phyloP scores from a whole-genome alignment of 805 yeast genomes.

The Schwanniomyces yamadae region DNA sequence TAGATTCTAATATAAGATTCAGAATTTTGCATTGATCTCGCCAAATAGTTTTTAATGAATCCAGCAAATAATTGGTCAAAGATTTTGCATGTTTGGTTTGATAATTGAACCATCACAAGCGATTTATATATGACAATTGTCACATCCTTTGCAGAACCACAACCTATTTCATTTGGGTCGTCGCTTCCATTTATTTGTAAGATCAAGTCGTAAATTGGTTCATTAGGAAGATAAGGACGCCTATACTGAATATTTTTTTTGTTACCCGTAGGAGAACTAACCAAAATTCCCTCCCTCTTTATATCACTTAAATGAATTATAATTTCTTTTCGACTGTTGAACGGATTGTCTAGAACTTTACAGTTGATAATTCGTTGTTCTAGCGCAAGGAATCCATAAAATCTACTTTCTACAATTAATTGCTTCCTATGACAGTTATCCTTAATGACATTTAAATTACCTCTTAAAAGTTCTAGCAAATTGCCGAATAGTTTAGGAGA shows the following conservation, averaged over 20 bases:
- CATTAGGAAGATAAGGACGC: constrained; percentile 34
- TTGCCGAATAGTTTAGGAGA: constrained; percentile 55
- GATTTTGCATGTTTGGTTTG: constrained; percentile 21
- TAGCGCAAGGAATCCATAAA: constrained; percentile 70
- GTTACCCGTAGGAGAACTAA: constrained; percentile 11
- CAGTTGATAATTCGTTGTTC: constrained; percentile 68
- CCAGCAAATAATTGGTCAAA: constrained; percentile 25
- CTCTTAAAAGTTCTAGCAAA: constrained; percentile 55
- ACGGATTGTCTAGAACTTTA: constrained; percentile 51
- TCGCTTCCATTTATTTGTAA: too few species aligned
- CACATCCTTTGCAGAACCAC: too few species aligned
- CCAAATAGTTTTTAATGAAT: constrained; percentile 13
- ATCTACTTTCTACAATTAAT: constrained; percentile 68
- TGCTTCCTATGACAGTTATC: constrained; percentile 55
- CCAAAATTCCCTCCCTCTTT: constrained; percentile 33
- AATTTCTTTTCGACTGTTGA: constrained; percentile 54
- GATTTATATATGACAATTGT: constrained; percentile 30
- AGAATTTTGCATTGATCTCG: constrained; percentile 14
- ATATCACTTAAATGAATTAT: constrained; percentile 49
- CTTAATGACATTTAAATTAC: constrained; percentile 47
- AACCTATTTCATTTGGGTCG: too few species aligned
- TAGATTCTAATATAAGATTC: constrained; percentile 19
- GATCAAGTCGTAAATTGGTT: constrained; percentile 31
- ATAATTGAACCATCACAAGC: constrained; percentile 24
- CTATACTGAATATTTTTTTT: constrained; percentile 27